Conservation (phyloP, 306 rosid genomes). For the Prunus armeniaca region DNA sequence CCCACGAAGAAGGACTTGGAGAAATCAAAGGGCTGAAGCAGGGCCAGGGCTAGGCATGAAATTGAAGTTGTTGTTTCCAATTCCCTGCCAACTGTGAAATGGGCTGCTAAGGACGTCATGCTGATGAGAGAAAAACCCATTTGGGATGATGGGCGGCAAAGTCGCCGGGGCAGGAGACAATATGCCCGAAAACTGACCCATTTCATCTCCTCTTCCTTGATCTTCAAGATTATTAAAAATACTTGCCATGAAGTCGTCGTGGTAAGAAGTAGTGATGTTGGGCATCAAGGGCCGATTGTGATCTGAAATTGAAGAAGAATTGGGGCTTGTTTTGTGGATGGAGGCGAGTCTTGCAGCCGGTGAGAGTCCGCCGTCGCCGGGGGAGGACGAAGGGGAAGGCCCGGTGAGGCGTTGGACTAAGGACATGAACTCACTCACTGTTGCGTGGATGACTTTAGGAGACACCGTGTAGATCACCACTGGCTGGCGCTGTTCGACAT, state of each 20-base stretch:
- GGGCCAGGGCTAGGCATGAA: constrained; percentile 55
- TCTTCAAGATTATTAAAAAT: constrained; percentile 29
- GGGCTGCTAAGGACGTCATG: neutral
- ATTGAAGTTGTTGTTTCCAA: neutral
- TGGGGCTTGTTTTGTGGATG: constrained; percentile 69
- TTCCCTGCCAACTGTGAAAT: constrained; percentile 28
- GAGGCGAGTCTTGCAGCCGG: constrained; percentile 94
- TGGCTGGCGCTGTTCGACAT: constrained; percentile 24
- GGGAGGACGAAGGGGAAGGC: constrained; percentile 32
- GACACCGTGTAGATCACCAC: constrained; percentile 83
- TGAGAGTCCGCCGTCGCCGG: constrained; percentile 67
- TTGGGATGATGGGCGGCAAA: constrained; percentile 59
- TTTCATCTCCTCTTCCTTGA: constrained; percentile 33
- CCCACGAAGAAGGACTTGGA: constrained; percentile 67
- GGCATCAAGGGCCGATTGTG: neutral
- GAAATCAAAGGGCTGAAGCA: constrained; percentile 62
- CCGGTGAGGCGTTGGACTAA: constrained; percentile 94
- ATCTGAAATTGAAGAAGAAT: constrained; percentile 26
- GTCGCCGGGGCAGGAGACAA: constrained; percentile 72
- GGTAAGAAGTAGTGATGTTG: neutral
- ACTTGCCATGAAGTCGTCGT: constrained; percentile 27
- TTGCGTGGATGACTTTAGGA: constrained; percentile 69
- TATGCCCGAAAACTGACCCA: constrained; percentile 67
- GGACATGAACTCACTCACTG: constrained; percentile 72
- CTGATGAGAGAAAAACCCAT: constrained; percentile 48